Evolutionary conservation across 305 asterid genomes (phyloP), one percentile per base, ranked within the genome.

Genomic region (Nicotiana rustica): DNA sequence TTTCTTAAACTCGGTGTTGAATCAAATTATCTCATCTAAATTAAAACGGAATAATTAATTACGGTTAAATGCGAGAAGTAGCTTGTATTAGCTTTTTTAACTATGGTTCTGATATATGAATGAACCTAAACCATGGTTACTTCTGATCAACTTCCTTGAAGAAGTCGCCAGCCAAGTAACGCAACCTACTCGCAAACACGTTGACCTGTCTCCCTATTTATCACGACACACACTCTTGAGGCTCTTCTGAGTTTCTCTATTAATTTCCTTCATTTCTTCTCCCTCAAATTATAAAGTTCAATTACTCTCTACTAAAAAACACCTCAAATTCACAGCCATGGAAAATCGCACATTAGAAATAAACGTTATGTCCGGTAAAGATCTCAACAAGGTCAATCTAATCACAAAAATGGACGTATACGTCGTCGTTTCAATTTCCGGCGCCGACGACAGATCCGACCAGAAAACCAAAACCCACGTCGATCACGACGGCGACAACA

Each of bases 401-500:
- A 62, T 96, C 69, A 82, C 89, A n/a, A 91, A 89, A 82, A 96
- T 94, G 98, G 97, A 93, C 17, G 97, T 92, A 0, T 92, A 93
- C 85, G 96, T 87, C 88, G 89, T 93, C 87, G 94, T 91, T 84
- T 86, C 90, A 1, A 84, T 96, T 88, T 85, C 91, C 89, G 95
- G 92, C 85, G 89, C 86, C 31, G 88, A 80, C 35, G 82, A 81
- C 1, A 82, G 59, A 25, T 52, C 89, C n/a, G 86, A 82, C 80
- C 97, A 93, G 88, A 91, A 89, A 88, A 85, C 88, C 21, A 87
- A 83, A 71, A 80, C 98, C 19, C 93, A 92, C 18, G 90, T 87
- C 1, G 93, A 89, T 77, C 88, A 83, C 85, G 89, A 87, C 85
- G 95, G 95, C 5, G 90, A 87, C 85, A 83, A 89, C 77, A 89